Evolutionary conservation across 2,329 filamentous ascomycete species (phyloP), one percentile per base, ranked within the genome.

Genomic region (Ceratocystis colombiana): DNA sequence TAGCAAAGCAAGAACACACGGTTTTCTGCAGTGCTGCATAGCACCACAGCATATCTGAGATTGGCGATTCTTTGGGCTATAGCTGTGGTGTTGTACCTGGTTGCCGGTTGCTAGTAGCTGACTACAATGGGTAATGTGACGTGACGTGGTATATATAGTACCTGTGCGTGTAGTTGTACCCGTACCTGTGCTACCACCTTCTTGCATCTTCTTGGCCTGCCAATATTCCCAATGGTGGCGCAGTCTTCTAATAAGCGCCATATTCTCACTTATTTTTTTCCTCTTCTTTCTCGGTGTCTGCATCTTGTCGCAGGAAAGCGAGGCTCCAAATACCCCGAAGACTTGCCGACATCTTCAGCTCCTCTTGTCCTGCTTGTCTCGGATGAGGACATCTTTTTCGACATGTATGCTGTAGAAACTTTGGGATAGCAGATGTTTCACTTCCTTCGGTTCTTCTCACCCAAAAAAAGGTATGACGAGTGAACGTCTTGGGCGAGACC

Each of bases 201-300:
- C 53, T 59, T 33, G 28, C 28, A 59, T 30, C 25, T 30, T 59
- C 53, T 59, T 33, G 28, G 53, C 28, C 15, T 59, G 53, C 53
- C 22, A 59, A 59, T 59, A 30, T 59, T 59, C 53, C 5, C 7
- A 25, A 59, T 3, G 6, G 53, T 59, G 53, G 53, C 53, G 25
- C 28, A 59, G 53, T 33, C 53, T 25, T 30, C 3, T 7, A 8
- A 59, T 6, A 25, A 33, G 33, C 3, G 10, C 33, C 8, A 12
- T 12, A 37, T 37, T 37, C 33, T n/a, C 15, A 59, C 28, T 30
- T 33, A 1, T 28, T 6, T 48, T 20, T 48, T 48, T 7, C 6
- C 30, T 48, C n/a, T 48, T 48, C 6, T 12, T 17, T 25, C 4
- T 53, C 2, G 3, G 8, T 15, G 48, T 53, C 20, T 53, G 45